These are phyloP conservation scores for Ceratobasidium sp. DNA, from an alignment of 1,284 basidiomycete genomes.

Conservation along the genomic window DNA sequence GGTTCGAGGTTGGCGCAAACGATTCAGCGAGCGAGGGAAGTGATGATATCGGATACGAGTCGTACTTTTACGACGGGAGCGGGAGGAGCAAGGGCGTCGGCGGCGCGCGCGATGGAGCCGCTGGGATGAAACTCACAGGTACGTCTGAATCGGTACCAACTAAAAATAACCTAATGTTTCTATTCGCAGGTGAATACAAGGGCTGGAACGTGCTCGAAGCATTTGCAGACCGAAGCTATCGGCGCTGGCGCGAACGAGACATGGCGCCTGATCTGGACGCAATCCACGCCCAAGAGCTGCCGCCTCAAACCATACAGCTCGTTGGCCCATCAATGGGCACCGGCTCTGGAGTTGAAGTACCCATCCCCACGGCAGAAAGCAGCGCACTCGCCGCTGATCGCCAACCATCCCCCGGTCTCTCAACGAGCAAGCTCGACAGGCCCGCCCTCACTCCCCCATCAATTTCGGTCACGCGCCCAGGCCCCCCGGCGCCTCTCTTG, in stretches of 20 bases:
- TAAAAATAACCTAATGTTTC: constrained; percentile 51
- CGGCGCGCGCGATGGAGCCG: constrained; percentile 66
- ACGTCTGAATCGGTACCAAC: neutral
- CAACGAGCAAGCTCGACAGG: constrained; percentile 49
- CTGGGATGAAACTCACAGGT: constrained; percentile 41
- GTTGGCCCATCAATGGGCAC: constrained; percentile 58
- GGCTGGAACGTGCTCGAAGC: constrained; percentile 93
- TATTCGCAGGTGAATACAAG: constrained; percentile 83
- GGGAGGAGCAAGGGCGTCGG: constrained; percentile 82
- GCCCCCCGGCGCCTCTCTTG: constrained; percentile 72
- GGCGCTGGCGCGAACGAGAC: constrained; percentile 85
- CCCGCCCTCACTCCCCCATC: constrained; percentile 60
- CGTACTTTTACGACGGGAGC: constrained; percentile 85
- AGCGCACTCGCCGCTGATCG: constrained; percentile 55
- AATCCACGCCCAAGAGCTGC: constrained; percentile 2
- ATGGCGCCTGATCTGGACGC: constrained; percentile 65
- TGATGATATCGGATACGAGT: constrained; percentile 83
- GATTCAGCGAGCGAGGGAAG: constrained; percentile 70
- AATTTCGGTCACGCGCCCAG: constrained; percentile 76
- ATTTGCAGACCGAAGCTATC: constrained; percentile 87
- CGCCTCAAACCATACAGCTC: constrained; percentile 52
- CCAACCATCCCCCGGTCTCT: constrained; percentile 50
- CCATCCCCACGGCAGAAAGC: constrained; percentile 66
- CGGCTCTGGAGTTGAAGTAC: constrained; percentile 63
- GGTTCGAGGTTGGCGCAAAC: constrained; percentile 78